phyloP scores from a whole-genome alignment of 73 alveolate genomes.

The Symbiodinium natans region DNA sequence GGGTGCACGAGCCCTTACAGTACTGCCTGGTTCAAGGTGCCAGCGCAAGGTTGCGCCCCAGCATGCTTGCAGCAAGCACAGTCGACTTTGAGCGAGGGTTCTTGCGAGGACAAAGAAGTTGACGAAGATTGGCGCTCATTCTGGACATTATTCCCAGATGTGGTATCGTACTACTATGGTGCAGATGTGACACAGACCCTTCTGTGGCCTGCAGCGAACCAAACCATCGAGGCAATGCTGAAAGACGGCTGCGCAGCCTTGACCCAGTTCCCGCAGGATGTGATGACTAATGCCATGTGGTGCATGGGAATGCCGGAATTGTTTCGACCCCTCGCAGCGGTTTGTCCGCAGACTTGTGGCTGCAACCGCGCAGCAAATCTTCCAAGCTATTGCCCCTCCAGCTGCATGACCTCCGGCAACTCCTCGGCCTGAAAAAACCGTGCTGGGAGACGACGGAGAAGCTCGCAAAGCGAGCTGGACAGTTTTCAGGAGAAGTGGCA shows the following conservation, averaged over 20 bases:
- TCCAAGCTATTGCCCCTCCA: not conserved
- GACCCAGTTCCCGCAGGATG: not conserved
- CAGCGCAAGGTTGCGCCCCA: not conserved
- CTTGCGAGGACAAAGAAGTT: not conserved
- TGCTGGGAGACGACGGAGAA: too few species aligned
- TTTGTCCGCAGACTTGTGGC: not conserved
- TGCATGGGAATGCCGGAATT: not conserved
- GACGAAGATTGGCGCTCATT: not conserved
- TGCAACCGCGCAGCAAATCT: not conserved
- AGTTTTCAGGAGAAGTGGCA: too few species aligned
- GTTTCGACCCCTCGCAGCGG: not conserved
- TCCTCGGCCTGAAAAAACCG: not conserved
- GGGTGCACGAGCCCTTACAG: constrained; percentile 52
- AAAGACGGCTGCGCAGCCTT: not conserved
- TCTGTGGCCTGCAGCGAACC: not conserved
- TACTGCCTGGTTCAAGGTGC: not conserved
- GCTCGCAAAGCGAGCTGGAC: too few species aligned
- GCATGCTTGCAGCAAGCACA: not conserved
- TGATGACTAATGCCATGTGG: not conserved
- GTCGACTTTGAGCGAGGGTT: not conserved
- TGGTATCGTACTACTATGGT: not conserved
- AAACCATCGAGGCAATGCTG: not conserved
- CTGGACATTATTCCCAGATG: not conserved
- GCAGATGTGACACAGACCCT: not conserved
- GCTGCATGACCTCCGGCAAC: not conserved